Evolutionary conservation across 2,329 filamentous ascomycete genomes (phyloP).

Genomic region (Aspergillus fijiensis): DNA sequence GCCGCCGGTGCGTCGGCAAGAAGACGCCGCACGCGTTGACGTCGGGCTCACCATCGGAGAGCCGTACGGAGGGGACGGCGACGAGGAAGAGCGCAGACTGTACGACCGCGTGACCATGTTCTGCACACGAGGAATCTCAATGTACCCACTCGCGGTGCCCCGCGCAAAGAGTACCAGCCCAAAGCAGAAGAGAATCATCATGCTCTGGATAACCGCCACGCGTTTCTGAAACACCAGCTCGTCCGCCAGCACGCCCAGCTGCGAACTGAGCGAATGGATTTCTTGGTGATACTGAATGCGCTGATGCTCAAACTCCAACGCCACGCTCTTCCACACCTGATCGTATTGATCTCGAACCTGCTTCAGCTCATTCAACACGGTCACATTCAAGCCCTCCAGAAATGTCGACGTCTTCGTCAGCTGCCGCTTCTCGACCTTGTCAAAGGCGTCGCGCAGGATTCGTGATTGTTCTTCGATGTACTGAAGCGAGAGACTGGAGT

Average conservation of each 20-base stretch:
- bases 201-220: slow-evolving; percentile 88
- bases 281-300: slow-evolving; percentile 81
- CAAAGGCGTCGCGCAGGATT: slow-evolving; percentile 82
- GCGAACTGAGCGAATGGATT: slow-evolving; percentile 74
- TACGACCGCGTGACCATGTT: slow-evolving; percentile 48
- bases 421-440: slow-evolving; percentile 83
- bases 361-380: slow-evolving; percentile 77
- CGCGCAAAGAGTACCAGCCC: slow-evolving; percentile 77
- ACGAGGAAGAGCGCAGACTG: slow-evolving; percentile 41
- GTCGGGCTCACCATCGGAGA: slow-evolving; percentile 40
- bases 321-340: slow-evolving; percentile 93
- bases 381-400: slow-evolving; percentile 79
- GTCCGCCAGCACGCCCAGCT: slow-evolving; percentile 87
- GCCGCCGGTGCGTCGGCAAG: slow-evolving; percentile 23
- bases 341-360: slow-evolving; percentile 84
- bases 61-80: slow-evolving; percentile 34
- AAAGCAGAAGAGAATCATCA: slow-evolving; percentile 82
- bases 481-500: slow-evolving; percentile 86
- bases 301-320: slow-evolving; percentile 86
- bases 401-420: slow-evolving; percentile 79
- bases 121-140: slow-evolving; percentile 49
- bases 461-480: slow-evolving; percentile 97
- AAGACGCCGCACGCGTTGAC: slow-evolving; percentile 36
- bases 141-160: slow-evolving; percentile 43
- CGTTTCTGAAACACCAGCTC: slow-evolving; percentile 82